Base-by-base conservation (phyloP, 1,284 basidiomycete species). In the Cryptococcus amylolentus region DNA sequence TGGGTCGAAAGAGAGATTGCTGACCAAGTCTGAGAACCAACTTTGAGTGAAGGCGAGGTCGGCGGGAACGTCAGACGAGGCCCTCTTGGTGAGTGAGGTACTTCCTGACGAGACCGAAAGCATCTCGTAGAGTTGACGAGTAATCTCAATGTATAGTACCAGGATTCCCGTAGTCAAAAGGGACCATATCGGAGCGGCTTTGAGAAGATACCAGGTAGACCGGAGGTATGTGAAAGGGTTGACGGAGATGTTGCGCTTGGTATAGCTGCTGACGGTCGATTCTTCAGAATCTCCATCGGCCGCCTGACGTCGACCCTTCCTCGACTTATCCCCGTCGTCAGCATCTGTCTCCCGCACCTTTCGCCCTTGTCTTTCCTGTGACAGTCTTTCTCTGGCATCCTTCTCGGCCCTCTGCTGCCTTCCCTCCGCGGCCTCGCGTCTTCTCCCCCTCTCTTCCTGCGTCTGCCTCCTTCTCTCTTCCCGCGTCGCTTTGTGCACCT, bases 91-190 rank as follows among this genome's bases (percentile, higher is more conserved):
- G 27, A 49, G 26, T 12, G 39, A 18, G n/a, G 54, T 45, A 9
- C 55, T 51, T 8, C 53, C 59, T 9, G 59, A 49, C 3, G 59
- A 49, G 14, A 61, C 28, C 4, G 44, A 16, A 14, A 57, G 49
- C 49, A 61, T 49, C 28, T 57, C 55, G 43, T 52, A 61, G 1
- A 61, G 46, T 48, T 61, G 59, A 26, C 59, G 53, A 4, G 53
- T 49, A 4, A 61, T 49, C 28, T 61, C 59, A 20, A 57, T 49
- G 31, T 61, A 61, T 27, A 57, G 14, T 14, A 52, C 43, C 4
- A 61, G 35, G 6, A 20, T 45, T 4, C 38, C 51, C 8, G 43
- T 26, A 3, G 55, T 51, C 12, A 55, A 27, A 20, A 51, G n/a
- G 5, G 56, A 55, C 56, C 59, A 57, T 10, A 57, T n/a, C 3